These are phyloP conservation scores for Metschnikowia bowlesiae DNA, from an alignment of 805 yeast species.

Conservation along the genomic window DNA sequence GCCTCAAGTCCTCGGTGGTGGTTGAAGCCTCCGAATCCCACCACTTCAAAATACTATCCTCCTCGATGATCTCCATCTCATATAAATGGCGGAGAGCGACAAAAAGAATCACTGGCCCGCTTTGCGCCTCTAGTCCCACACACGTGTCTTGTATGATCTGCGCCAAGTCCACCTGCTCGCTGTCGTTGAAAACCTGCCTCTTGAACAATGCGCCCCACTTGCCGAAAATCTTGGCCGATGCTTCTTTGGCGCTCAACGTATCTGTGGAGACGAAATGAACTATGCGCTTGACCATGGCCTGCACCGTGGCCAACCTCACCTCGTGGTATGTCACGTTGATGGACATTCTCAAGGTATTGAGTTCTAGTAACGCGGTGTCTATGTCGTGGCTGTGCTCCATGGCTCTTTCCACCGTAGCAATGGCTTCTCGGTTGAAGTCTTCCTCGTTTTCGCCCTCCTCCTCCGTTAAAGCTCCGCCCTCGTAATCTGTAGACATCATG, in stretches of 20 bases:
- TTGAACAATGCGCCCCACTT: conserved; percentile 80
- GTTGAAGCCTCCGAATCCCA: conserved; percentile 50
- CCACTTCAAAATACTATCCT: conserved; percentile 77
- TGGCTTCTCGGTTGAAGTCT: conserved; percentile 84
- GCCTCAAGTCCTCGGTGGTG: conserved; percentile 38
- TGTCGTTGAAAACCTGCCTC: conserved; percentile 79
- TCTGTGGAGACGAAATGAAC: conserved; percentile 72
- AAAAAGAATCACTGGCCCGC: conserved; percentile 47
- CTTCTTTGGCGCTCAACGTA: conserved; percentile 71
- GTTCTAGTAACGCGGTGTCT: conserved; percentile 88
- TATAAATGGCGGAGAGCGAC: conserved; percentile 59
- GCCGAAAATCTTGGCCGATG: conserved; percentile 67
- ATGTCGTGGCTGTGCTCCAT: conserved; percentile 87
- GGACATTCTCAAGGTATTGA: conserved; percentile 94
- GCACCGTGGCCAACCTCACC: conserved; percentile 76
- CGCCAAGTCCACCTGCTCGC: conserved; percentile 74
- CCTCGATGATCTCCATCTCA: conserved; percentile 78
- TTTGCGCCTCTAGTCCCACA: conserved; percentile 31
- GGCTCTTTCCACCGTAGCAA: conserved; percentile 89
- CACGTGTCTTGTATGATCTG: conserved; percentile 46
- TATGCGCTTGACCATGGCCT: conserved; percentile 66
- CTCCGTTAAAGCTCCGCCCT: conserved; percentile 29
- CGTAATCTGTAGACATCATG: conserved; percentile 45
- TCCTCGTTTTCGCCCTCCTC: conserved; percentile 46
- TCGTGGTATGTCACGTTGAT: conserved; percentile 94